phyloP scores from a whole-genome alignment of 2,329 filamentous ascomycete genomes.

The Bipolaris bicolor region DNA sequence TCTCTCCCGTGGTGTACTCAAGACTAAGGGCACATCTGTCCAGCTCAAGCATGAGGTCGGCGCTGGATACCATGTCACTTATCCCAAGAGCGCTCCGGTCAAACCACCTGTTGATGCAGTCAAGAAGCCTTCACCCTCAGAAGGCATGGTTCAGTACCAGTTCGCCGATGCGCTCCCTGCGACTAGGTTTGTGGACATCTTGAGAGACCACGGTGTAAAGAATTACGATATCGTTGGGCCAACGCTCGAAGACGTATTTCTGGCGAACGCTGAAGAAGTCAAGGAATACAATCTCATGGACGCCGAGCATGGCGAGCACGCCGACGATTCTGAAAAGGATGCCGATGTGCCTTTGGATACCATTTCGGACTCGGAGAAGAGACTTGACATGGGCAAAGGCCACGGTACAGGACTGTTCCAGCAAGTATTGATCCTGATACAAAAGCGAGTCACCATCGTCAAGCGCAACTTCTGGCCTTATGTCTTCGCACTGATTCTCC shows the following conservation, averaged over 20 bases:
- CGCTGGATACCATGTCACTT: slow-evolving; percentile 76
- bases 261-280: slow-evolving; percentile 83
- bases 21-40: slow-evolving; percentile 82
- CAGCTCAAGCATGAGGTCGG: slow-evolving; percentile 83
- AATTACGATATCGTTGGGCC: slow-evolving; percentile 88
- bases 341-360: slow-evolving; percentile 36
- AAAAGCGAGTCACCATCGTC: slow-evolving; percentile 78
- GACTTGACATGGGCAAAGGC: slow-evolving; percentile 66
- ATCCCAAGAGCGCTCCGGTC: slow-evolving; percentile 51
- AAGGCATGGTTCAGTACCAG: slow-evolving; percentile 76
- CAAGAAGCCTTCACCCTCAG: slow-evolving; percentile 52
- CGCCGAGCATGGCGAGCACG: slow-evolving; percentile 31
- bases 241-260: slow-evolving; percentile 90
- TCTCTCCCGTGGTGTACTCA: slow-evolving; percentile 80
- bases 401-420: slow-evolving; percentile 69
- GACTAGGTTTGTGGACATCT: slow-evolving; percentile 70
- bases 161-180: slow-evolving; percentile 73
- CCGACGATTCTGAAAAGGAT: slow-evolving; percentile 29
- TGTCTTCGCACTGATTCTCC: slow-evolving; percentile 74
- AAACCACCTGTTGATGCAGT: slow-evolving; percentile 54
- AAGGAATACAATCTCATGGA: slow-evolving; percentile 56
- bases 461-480: slow-evolving; percentile 81
- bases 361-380: slow-evolving; percentile 39
- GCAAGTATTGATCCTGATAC: slow-evolving; percentile 76
- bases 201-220: slow-evolving; percentile 70